Evolutionary conservation across 176 grass and related monocot species (phyloP).

Genomic region (Themeda triandra): DNA sequence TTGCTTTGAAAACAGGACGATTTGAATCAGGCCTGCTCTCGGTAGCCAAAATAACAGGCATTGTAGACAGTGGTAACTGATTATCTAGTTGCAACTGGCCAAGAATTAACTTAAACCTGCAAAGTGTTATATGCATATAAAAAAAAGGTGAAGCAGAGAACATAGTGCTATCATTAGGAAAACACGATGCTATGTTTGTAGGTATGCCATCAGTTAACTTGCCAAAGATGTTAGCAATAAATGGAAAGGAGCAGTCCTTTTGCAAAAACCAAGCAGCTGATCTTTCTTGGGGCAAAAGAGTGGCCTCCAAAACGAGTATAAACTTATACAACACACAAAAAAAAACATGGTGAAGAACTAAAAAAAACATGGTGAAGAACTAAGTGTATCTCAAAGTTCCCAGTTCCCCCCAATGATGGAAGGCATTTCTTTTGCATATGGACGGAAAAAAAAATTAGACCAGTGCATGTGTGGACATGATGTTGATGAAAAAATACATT

Average conservation of each 20-base stretch:
- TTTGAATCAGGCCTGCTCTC: slow-evolving; percentile 72
- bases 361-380: background rate
- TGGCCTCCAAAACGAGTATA: background rate
- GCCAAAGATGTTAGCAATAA: background rate
- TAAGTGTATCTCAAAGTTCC: slow-evolving; percentile 7
- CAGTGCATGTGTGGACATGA: background rate
- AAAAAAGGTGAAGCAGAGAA: background rate
- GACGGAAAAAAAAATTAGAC: background rate
- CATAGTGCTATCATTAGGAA: slow-evolving; percentile 1
- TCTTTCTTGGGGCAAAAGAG: background rate
- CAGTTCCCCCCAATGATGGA: background rate
- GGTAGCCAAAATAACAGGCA: slow-evolving; percentile 92
- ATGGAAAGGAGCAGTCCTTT: background rate
- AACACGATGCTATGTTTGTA: background rate
- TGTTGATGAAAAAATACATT: background rate
- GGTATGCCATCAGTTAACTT: slow-evolving; percentile 3
- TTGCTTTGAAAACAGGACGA: slow-evolving; percentile 90
- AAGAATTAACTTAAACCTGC: slow-evolving; percentile 94
- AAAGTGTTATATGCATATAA: slow-evolving; percentile 2
- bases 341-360: background rate
- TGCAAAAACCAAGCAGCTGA: background rate
- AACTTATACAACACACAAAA: slow-evolving; percentile 2
- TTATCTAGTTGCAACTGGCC: slow-evolving; percentile 94
- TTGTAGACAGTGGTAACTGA: slow-evolving; percentile 83
- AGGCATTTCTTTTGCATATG: slow-evolving; percentile 3